Evolutionary conservation across 495 filamentous ascomycete species (phyloP).

Genomic region (Sabuloglossum arenarium): DNA sequence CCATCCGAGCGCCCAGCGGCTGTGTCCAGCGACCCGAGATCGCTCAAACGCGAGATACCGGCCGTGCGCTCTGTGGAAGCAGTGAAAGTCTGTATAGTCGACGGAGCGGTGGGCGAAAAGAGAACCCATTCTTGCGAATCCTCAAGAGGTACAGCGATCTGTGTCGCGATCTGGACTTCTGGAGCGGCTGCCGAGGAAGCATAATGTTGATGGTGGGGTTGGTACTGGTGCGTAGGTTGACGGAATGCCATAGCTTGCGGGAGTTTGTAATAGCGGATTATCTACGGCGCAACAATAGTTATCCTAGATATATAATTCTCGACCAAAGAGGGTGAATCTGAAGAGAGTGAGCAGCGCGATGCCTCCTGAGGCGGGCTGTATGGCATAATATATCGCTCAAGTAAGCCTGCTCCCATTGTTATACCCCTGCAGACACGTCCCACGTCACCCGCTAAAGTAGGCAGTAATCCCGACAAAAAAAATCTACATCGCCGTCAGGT

Average conservation of each 20-base stretch:
- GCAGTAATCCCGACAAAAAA: no score
- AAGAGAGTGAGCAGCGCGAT: background rate
- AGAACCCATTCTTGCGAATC: conserved; percentile 90
- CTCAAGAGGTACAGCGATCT: conserved; percentile 18
- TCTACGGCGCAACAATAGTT: background rate
- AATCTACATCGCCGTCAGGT: no score
- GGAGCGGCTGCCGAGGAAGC: conserved; percentile 18
- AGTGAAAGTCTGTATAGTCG: conserved; percentile 41
- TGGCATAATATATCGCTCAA: background rate
- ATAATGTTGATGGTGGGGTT: conserved; percentile 25
- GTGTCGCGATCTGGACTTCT: conserved; percentile 14
- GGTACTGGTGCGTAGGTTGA: conserved; percentile 43
- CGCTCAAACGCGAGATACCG: conserved; percentile 55
- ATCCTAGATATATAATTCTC: background rate
- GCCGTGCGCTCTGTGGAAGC: conserved; percentile 53
- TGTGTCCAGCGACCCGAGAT: conserved; percentile 66
- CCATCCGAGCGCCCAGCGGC: conserved; percentile 28
- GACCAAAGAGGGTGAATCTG: background rate
- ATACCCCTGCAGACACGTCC: background rate
- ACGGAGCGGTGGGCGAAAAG: conserved; percentile 57
- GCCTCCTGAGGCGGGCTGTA: background rate
- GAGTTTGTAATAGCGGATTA: background rate
- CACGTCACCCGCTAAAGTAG: background rate
- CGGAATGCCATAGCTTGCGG: conserved; percentile 61
- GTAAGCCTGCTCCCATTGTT: no score